These are phyloP conservation scores for Fistulifera solaris DNA, from an alignment of 108 stramenopile genomes.

Conservation along the genomic window DNA sequence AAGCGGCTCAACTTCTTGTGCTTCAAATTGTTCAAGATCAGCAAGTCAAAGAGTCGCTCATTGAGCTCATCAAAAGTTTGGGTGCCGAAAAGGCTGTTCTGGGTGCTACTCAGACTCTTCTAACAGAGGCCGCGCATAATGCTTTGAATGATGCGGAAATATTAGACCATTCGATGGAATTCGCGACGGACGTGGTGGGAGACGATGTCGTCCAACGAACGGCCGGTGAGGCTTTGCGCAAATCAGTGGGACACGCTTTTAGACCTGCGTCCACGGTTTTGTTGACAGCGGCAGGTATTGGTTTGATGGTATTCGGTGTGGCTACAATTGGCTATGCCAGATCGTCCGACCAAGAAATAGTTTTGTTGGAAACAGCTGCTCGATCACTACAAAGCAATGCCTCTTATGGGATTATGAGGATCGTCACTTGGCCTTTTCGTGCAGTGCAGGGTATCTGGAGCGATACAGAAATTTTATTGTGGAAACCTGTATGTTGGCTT, in stretches of 20 bases:
- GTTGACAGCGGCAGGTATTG: constrained; percentile 12
- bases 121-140: constrained; percentile 68
- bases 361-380: constrained; percentile 15
- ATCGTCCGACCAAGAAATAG: constrained; percentile 15
- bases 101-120: constrained; percentile 47
- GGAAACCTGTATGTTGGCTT: no score
- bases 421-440: constrained; percentile 4
- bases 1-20: constrained; percentile 46
- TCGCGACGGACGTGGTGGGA: constrained; percentile 82
- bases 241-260: constrained; percentile 74
- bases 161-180: constrained; percentile 86
- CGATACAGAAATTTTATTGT: no score
- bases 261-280: constrained; percentile 35
- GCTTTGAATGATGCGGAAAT: constrained; percentile 80
- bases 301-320: constrained; percentile 12
- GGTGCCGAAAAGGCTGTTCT: constrained; percentile 53
- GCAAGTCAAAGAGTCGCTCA: constrained; percentile 62
- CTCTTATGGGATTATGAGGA: constrained; percentile 1
- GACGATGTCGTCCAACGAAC: constrained; percentile 81
- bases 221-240: constrained; percentile 76
- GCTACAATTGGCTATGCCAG: constrained; percentile 15
- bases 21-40: constrained; percentile 60
- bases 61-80: constrained; percentile 47
- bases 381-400: constrained; percentile 10
- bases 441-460: not conserved